Evolutionary conservation across 257 asterid species (phyloP).

Genomic region (Mentha longifolia): DNA sequence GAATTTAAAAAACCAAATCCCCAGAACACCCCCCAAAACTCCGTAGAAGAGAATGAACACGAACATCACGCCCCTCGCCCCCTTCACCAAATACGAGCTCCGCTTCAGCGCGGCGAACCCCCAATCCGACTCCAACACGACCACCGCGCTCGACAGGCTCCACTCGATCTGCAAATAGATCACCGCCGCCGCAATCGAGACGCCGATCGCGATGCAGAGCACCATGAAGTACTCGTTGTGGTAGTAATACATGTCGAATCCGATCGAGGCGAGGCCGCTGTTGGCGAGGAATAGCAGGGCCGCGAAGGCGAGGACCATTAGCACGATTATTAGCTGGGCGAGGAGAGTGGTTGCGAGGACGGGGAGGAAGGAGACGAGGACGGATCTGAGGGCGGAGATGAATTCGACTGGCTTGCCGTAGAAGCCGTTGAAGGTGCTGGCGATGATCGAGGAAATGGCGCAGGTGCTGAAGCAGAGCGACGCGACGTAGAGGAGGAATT

Average conservation of each 20-base stretch:
- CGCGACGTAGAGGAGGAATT: conserved; percentile 39
- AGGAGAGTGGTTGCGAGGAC: conserved; percentile 39
- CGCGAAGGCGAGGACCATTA: conserved; percentile 5
- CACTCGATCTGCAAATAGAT: conserved; percentile 58
- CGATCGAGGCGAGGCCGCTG: conserved; percentile 34
- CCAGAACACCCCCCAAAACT: conserved; percentile 33
- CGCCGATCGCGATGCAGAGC: conserved; percentile 25
- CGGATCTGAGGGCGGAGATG: conserved; percentile 53
- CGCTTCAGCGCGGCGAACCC: conserved; percentile 62
- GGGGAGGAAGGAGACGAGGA: conserved; percentile 48
- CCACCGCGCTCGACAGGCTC: conserved; percentile 53
- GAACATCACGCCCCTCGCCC: conserved; percentile 57
- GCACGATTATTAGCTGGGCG: conserved; percentile 13
- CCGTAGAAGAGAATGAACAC: conserved; percentile 38
- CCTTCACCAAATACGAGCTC: conserved; percentile 63
- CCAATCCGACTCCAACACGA: conserved; percentile 74
- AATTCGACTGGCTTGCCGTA: conserved; percentile 64
- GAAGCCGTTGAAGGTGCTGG: conserved; percentile 69
- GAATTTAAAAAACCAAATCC: conserved; percentile 40
- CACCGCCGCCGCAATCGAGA: conserved; percentile 29
- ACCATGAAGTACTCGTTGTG: conserved; percentile 29
- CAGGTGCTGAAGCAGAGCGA: conserved; percentile 39
- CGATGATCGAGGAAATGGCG: conserved; percentile 55
- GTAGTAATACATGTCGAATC: conserved; percentile 40
- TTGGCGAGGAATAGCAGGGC: conserved; percentile 23